Evolutionary conservation across 2,329 filamentous ascomycete genomes (phyloP), one percentile per base, ranked within the genome.

Genomic region (Colletotrichum tropicale): DNA sequence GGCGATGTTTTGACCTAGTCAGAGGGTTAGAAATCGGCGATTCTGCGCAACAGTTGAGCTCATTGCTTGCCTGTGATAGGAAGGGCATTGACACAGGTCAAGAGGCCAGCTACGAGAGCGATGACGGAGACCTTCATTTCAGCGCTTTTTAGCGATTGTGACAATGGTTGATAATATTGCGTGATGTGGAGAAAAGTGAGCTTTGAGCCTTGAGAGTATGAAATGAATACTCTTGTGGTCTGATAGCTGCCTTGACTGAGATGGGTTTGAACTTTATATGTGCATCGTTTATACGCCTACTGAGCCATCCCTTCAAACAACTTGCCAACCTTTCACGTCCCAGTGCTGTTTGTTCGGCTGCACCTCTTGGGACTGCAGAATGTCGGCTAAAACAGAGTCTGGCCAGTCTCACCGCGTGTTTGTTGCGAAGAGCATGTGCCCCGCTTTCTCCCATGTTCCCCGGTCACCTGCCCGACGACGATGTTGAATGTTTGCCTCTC

Each of bases 311-410:
- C 43, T 13, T 13, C 10, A 1, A 21, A 48, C 0, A 48, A 48
- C 43, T 13, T 48, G 43, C 3, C n/a, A 7, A 48, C 5, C 0
- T 48, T 21, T 48, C n/a, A n/a, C 18, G 0, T 43, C 0, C 0
- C 38, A 12, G 38, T 43, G 0, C 9, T 13, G 9, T 48, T 2
- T 21, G 6, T 12, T 48, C 18, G n/a, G 1, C 7, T 21, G 18
- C 18, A 48, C 5, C 5, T 48, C n/a, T 48, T 21, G 43, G 1
- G 18, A 48, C 43, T 48, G 43, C n/a, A 48, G 4, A 48, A 48
- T 48, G 18, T 4, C 43, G 43, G 43, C 43, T 48, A 21, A 48
- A 48, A n/a, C 43, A 0, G n/a, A 48, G 18, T 48, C 43, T 21
- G 43, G 43, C n/a, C n/a, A 48, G 43, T 21, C 43, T 48, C 43